Evolutionary conservation across 352 stramenopile genomes (phyloP).

Genomic region (Pythium oligandrum): DNA sequence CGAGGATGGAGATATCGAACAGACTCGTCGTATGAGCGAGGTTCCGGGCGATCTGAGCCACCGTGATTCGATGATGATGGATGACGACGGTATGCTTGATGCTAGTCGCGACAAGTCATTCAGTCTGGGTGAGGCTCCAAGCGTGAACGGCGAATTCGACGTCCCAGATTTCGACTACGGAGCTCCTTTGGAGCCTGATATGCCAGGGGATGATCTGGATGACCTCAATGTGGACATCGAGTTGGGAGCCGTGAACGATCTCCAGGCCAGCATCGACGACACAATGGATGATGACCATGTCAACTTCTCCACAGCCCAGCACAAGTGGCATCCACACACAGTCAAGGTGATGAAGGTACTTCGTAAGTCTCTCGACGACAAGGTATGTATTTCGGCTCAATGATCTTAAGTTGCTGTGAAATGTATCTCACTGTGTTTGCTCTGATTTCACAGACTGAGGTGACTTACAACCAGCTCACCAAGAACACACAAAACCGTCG

Average conservation of each 20-base stretch:
- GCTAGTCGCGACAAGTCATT: conserved; percentile 16
- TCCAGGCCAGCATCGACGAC: conserved; percentile 59
- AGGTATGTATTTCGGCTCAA: conserved; percentile 21
- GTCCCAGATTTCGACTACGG: conserved; percentile 54
- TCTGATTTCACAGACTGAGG: conserved; percentile 30
- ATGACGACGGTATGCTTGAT: conserved; percentile 4
- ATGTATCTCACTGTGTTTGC: neutral
- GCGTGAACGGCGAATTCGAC: conserved; percentile 13
- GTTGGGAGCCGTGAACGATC: conserved; percentile 70
- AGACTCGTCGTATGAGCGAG: conserved; percentile 62
- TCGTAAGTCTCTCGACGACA: conserved; percentile 64
- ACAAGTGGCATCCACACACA: conserved; percentile 98
- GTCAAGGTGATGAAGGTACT: conserved; percentile 93
- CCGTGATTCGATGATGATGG: conserved; percentile 14
- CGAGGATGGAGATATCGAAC: conserved; percentile 49
- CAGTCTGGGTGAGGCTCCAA: conserved; percentile 15
- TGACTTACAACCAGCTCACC: conserved; percentile 85
- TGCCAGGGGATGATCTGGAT: conserved; percentile 36
- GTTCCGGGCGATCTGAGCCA: conserved; percentile 4
- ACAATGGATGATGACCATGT: conserved; percentile 24
- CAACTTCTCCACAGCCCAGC: conserved; percentile 51
- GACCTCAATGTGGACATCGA: conserved; percentile 81
- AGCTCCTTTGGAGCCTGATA: conserved; percentile 39
- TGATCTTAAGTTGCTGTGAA: too few species aligned
- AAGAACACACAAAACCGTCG: conserved; percentile 77